Evolutionary conservation across 1,284 basidiomycete species (phyloP).

Genomic region (Sanguinoderma infundibulare): DNA sequence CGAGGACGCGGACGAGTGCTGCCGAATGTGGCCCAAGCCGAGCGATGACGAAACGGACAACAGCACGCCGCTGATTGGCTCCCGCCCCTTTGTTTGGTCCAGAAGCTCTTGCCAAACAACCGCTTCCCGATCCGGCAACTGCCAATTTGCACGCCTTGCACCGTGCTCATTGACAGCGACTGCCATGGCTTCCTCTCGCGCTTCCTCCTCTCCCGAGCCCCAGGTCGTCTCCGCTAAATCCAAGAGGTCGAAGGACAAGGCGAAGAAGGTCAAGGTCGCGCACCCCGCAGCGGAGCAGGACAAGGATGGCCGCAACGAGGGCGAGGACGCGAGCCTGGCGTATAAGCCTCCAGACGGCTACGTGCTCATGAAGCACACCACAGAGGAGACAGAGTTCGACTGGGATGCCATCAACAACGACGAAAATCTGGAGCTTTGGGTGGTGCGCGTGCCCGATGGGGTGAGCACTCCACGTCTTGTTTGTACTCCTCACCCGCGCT

Average conservation of each 20-base stretch:
- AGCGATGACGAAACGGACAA: neutral
- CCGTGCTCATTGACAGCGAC: neutral
- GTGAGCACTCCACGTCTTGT: conserved; percentile 45
- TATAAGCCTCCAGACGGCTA: conserved; percentile 58
- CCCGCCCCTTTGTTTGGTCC: conserved; percentile 22
- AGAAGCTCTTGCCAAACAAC: conserved; percentile 26
- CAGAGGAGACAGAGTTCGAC: conserved; percentile 60
- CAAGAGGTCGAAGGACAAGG: conserved; percentile 25
- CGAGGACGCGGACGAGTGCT: too few species aligned
- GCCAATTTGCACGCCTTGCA: conserved; percentile 9
- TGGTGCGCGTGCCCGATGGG: conserved; percentile 67
- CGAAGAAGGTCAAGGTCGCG: conserved; percentile 18
- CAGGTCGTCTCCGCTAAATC: conserved; percentile 16
- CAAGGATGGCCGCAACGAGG: conserved; percentile 48
- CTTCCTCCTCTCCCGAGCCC: conserved; percentile 30
- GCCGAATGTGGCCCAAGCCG: neutral
- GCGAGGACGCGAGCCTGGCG: conserved; percentile 53
- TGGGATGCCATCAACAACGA: conserved; percentile 68
- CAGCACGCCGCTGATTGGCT: neutral
- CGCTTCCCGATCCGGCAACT: conserved; percentile 15
- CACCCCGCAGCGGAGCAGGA: conserved; percentile 20
- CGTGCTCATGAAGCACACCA: conserved; percentile 46
- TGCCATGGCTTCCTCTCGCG: conserved; percentile 27
- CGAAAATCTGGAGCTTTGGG: conserved; percentile 68
- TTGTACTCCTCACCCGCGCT: neutral